A percentile compares a stretch with the other conserved stretches of the same genome.
These are phyloP conservation scores for Hemisphaericaspora xylofermentans DNA, from an alignment of 1,139 yeast species.

Conservation along the genomic window DNA sequence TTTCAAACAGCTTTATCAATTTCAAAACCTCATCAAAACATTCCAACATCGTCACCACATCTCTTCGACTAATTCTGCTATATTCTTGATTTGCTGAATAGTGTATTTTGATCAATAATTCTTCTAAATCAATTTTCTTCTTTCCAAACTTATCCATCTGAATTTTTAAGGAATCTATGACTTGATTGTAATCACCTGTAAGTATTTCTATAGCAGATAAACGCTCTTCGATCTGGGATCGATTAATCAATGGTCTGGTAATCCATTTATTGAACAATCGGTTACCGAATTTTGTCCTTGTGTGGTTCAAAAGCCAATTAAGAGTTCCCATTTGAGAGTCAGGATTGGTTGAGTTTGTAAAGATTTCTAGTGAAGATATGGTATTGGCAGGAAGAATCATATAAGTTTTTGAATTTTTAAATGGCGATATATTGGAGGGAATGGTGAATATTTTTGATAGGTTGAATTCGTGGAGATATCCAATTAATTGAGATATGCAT, in stretches of 20 bases:
- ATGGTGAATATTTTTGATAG: slow-evolving; percentile 57
- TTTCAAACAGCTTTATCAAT: slow-evolving; percentile 27
- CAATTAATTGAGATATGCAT: slow-evolving; percentile 49
- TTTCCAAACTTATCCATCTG: slow-evolving; percentile 36
- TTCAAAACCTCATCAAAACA: slow-evolving; percentile 43
- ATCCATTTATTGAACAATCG: slow-evolving; percentile 72
- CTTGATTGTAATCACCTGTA: slow-evolving; percentile 39
- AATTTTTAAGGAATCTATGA: slow-evolving; percentile 53
- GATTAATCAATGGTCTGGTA: slow-evolving; percentile 61
- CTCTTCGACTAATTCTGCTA: slow-evolving; percentile 61
- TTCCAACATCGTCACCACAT: slow-evolving; percentile 59
- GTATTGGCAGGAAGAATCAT: slow-evolving; percentile 75
- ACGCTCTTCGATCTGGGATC: slow-evolving; percentile 55
- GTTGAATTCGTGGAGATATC: slow-evolving; percentile 61
- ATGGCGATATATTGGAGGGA: slow-evolving; percentile 48
- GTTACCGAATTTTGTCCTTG: slow-evolving; percentile 74
- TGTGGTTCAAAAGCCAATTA: slow-evolving; percentile 76
- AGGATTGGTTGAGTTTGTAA: slow-evolving; percentile 58
- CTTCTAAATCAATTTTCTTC: slow-evolving; percentile 58
- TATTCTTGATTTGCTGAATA: slow-evolving; percentile 41
- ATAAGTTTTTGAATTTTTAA: slow-evolving; percentile 44
- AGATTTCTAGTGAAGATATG: slow-evolving; percentile 69
- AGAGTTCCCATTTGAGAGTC: slow-evolving; percentile 62
- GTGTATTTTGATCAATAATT: slow-evolving; percentile 63
- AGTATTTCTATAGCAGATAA: slow-evolving; percentile 65